Conservation (phyloP, 164 flowering plant species). For the Houttuynia cordata region DNA sequence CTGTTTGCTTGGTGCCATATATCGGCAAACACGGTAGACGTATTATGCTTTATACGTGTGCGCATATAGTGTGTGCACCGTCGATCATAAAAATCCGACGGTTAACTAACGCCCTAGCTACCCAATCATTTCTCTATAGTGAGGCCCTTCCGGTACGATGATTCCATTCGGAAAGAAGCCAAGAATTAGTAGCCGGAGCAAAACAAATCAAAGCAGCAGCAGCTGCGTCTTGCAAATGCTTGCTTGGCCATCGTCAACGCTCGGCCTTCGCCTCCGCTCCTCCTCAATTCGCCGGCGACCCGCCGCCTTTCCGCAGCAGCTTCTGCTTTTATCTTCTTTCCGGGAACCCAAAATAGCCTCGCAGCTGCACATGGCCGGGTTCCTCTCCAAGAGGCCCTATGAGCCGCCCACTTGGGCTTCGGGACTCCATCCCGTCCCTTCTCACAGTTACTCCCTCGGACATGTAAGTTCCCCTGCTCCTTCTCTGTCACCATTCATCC, state of each 20-base stretch:
- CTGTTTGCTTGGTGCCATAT: too few species aligned
- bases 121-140: too few species aligned
- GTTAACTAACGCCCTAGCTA: too few species aligned
- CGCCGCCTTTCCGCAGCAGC: not conserved
- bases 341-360: not conserved
- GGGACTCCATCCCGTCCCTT: constrained; percentile 61
- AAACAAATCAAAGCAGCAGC: too few species aligned
- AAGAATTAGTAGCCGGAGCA: too few species aligned
- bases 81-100: too few species aligned
- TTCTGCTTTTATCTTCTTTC: not conserved
- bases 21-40: too few species aligned
- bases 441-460: constrained; percentile 56
- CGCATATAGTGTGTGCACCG: too few species aligned
- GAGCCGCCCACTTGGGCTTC: constrained; percentile 78
- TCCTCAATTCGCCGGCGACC: not conserved
- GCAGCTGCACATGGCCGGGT: constrained; percentile 9
- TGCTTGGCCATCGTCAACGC: not conserved
- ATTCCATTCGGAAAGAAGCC: too few species aligned
- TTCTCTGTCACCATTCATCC: constrained; percentile 1
- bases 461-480: constrained; percentile 28
- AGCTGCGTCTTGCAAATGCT: not conserved
- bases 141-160: too few species aligned
- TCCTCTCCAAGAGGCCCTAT: constrained; percentile 47
- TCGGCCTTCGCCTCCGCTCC: not conserved
- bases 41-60: too few species aligned